Evolutionary conservation across 2,329 filamentous ascomycete species (phyloP), one percentile per base, ranked within the genome.

Genomic region (Rugonectria rugulosa): DNA sequence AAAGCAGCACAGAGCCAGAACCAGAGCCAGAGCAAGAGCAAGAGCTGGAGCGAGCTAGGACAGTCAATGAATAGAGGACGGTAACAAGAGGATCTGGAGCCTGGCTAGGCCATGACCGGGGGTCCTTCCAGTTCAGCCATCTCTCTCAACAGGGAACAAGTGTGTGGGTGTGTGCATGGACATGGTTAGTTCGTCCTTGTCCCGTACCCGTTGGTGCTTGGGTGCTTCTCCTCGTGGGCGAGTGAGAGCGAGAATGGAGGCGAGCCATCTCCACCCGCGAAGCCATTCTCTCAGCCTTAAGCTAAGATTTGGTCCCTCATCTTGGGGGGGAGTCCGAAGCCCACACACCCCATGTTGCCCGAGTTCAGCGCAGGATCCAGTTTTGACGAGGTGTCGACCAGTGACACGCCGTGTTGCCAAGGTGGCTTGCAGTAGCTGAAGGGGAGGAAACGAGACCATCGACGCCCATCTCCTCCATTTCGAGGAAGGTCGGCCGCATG

Each of bases 371-470:
- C 34, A n/a, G 4, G 26, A 24, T 21, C 47, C 47, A 43, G 23
- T 42, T 43, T 50, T 50, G 21, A 27, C 37, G 31, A 11, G 17
- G 21, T 24, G 38, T 46, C 37, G 52, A 37, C 72, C 70, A 72
- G 68, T 68, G 53, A 51, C 45, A 47, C 19, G 24, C 31, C 47
- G 56, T 42, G 31, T 37, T 43, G 51, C 42, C 20, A 31, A 29
- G 57, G 64, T 71, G 68, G 66, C 65, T 71, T 73, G 69, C 72
- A 72, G 66, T 61, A 75, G 73, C 72, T 75, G 73, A 75, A 68
- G 17, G 36, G 11, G 62, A 64, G 50, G 26, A 42, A 50, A 45
- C 52, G 43, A 51, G 36, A 51, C 19, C 41, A 40, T 24, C 12
- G 37, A 41, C 34, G 49, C 56, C 38, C 23, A 37, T 50, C 47